These are phyloP conservation scores for Didymella segeticola DNA, from an alignment of 2,329 filamentous ascomycete genomes.

Conservation along the genomic window DNA sequence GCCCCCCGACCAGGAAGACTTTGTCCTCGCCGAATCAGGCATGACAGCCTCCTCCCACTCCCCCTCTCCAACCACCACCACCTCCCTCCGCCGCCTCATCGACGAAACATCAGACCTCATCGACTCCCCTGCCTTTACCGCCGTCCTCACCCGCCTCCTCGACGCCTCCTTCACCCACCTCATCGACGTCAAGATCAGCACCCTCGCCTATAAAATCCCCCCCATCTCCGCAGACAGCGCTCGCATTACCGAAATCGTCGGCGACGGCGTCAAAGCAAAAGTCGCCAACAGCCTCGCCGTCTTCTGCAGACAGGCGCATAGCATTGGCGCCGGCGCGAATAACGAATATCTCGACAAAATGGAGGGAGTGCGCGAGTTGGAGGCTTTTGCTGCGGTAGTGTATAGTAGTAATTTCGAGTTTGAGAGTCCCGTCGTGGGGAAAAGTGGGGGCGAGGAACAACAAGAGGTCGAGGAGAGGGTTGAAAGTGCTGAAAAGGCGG, in stretches of 20 bases:
- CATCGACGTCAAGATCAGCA: constrained; percentile 80
- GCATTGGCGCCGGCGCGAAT: constrained; percentile 71
- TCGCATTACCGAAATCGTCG: constrained; percentile 61
- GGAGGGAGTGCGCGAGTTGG: constrained; percentile 76
- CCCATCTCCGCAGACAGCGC: constrained; percentile 50
- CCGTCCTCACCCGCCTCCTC: constrained; percentile 84
- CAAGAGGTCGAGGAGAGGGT: constrained; percentile 58
- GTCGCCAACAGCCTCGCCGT: constrained; percentile 90
- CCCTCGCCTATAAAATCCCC: constrained; percentile 75
- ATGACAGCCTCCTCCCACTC: constrained; percentile 60
- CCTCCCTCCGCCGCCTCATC: constrained; percentile 78
- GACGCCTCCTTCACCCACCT: constrained; percentile 87
- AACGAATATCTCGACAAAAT: constrained; percentile 67
- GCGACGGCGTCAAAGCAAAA: constrained; percentile 65
- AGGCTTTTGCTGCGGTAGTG: constrained; percentile 85
- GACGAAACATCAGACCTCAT: constrained; percentile 96
- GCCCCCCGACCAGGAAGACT: constrained; percentile 76
- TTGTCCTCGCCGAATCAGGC: constrained; percentile 84
- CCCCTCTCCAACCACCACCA: constrained; percentile 51
- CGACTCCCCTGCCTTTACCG: constrained; percentile 88
- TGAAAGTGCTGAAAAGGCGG: too few relatives aligned
- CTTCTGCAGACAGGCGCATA: constrained; percentile 87
- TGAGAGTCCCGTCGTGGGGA: too few relatives aligned
- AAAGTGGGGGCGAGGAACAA: too few relatives aligned
- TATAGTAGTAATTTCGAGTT: constrained; percentile 81